Evolutionary conservation across 345 rosid genomes (phyloP), one percentile per base, ranked within the genome.

Genomic region (Eutrema japonicum): DNA sequence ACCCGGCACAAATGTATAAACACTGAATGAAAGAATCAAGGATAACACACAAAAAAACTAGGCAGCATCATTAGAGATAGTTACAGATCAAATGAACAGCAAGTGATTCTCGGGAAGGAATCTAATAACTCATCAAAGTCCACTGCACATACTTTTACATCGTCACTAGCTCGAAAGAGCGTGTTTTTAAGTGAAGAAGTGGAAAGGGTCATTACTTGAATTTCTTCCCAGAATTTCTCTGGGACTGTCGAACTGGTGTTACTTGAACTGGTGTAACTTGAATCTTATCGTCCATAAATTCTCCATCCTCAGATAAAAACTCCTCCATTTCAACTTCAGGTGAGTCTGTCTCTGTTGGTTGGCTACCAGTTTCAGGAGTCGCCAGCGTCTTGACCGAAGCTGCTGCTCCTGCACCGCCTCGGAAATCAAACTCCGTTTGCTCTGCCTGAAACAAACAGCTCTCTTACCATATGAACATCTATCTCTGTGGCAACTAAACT

Each of bases 321-420:
- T 84, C 81, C 62, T 75, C 87, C 72, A 79, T 58, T 62, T 73
- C 88, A 72, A 72, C 68, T 40, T 86, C 90, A 66, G 81, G 79
- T 50, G 93, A 78, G 22, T 83, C 81, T 36, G 78, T 54, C 41
- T 80, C 87, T 14, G 73, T 74, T 71, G 57, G 66, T 72, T 85
- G 85, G 64, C 64, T 74, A 74, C 41, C 77, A 52, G 75, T 75
- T 82, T 18, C 80, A 41, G 79, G 75, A 73, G 72, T 53, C 1
- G 40, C 65, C 61, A 53, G 61, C 42, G 70, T 81, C 75, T 81
- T 81, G 41, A 53, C 73, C 7, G 84, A 55, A 63, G 74, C 85
- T 61, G 84, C 90, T 52, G 85, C 96, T 64, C 96, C 97, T 0
- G 89, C 96, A 70, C 98, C 96, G 12, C 92, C 96, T 74, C 75